Percentiles rank a stretch among this genome's conserved stretches.
Evolutionary conservation across 495 filamentous ascomycete genomes (phyloP).

Genomic region (Aspergillus sclerotioniger): DNA sequence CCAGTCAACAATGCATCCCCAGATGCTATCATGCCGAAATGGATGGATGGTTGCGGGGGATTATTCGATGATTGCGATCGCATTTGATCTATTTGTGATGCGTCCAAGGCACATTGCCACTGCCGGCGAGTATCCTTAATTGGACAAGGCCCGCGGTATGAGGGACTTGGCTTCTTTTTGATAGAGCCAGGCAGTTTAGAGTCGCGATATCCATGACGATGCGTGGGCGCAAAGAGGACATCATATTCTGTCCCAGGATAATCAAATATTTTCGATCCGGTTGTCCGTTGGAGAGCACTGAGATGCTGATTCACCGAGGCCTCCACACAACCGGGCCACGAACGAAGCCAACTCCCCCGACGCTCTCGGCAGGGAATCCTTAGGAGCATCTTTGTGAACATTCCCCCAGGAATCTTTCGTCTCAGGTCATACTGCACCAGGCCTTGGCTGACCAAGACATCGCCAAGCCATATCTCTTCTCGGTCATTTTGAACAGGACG

Average conservation of each 20-base stretch:
- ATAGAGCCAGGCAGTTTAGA: too few species aligned
- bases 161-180: too few species aligned
- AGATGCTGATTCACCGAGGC: too few species aligned
- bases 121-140: neutral
- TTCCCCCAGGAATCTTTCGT: conserved; percentile 18
- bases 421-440: conserved; percentile 37
- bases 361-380: too few species aligned
- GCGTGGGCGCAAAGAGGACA: too few species aligned
- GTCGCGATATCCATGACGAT: too few species aligned
- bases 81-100: neutral
- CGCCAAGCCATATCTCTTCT: conserved; percentile 34
- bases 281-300: too few species aligned
- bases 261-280: too few species aligned
- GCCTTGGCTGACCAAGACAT: conserved; percentile 42
- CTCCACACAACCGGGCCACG: too few species aligned
- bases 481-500: conserved; percentile 15
- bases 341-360: too few species aligned
- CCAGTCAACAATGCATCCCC: conserved; percentile 32
- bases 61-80: neutral
- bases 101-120: neutral
- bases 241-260: too few species aligned
- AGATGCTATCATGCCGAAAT: conserved; percentile 29
- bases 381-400: conserved; percentile 18
- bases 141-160: conserved; percentile 14
- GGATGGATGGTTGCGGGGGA: conserved; percentile 3